phyloP scores from a whole-genome alignment of 805 yeast species.

The Candida taoyuanica region DNA sequence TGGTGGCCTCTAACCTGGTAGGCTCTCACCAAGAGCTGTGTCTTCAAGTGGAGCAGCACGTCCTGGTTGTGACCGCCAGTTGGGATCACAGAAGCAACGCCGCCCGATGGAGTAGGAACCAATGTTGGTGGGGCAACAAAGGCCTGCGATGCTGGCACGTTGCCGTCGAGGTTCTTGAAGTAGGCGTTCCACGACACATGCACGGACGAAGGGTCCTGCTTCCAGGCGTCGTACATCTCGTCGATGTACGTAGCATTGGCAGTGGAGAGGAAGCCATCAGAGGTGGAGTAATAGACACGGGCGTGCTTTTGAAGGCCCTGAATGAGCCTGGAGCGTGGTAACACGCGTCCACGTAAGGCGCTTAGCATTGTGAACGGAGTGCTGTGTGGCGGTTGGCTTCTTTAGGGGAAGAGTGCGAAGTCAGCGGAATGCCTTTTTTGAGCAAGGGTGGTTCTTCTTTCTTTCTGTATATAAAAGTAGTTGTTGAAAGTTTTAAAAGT shows the following conservation, averaged over 20 bases:
- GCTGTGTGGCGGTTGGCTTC: neutral
- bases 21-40: constrained; percentile 94
- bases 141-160: constrained; percentile 68
- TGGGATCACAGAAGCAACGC: constrained; percentile 60
- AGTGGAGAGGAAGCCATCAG: constrained; percentile 76
- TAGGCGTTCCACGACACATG: constrained; percentile 97
- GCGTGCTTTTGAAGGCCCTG: constrained; percentile 11
- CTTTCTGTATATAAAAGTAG: neutral
- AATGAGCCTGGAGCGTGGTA: constrained; percentile 23
- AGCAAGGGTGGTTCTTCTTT: neutral
- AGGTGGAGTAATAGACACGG: constrained; percentile 17
- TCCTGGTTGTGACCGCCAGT: constrained; percentile 41
- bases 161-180: constrained; percentile 81
- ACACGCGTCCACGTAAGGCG: constrained; percentile 22
- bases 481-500: neutral
- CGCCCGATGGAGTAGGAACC: constrained; percentile 77
- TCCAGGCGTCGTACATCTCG: constrained; percentile 97
- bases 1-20: constrained; percentile 98
- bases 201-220: constrained; percentile 81
- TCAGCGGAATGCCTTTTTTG: too few species aligned
- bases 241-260: constrained; percentile 90
- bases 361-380: constrained; percentile 19
- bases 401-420: too few species aligned
- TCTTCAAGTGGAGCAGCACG: constrained; percentile 85
- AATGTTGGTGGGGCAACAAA: constrained; percentile 90